Base-by-base conservation (phyloP, 2,329 filamentous ascomycete genomes). In the Fusarium xylarioides region DNA sequence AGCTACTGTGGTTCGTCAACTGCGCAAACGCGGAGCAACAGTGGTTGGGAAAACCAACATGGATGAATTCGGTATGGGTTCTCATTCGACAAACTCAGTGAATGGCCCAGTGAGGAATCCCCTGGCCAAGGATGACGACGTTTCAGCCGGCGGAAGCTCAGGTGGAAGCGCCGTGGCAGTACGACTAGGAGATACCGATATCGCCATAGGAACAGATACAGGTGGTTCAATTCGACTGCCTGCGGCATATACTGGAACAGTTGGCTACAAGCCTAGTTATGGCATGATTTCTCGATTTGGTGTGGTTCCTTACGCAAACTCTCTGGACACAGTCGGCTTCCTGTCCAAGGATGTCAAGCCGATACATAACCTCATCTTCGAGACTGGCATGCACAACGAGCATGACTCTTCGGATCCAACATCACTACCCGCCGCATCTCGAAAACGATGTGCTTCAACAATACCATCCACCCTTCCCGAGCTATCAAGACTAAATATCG, bases 1-100 rank as follows among this genome's bases (percentile, higher is more conserved):
- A 79, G 94, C 95, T 23, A 95, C 93, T 14, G 91, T 98, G 23
- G 90, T 97, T 38, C 83, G 86, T 57, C 88, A 91, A 76, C 86
- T 98, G 38, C 87, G 88, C 63, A 80, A 84, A 34, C 86, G 88
- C 10, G 92, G 92, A 46, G 91, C 90, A 11, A 81, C 87, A 11
- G 81, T 95, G 4, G 86, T 91, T 4, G 92, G 92, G 11, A 97
- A 97, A 82, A 95, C 94, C 5, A 97, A 97, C 80, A 91, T 98
- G 86, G 96, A 98, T 82, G 96, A 97, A 80, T 97, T 97, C 80
- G 95, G 95, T 34, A 97, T 97, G 95, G 95, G 95, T 5, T 97
- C 94, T 14, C 92, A 97, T 76, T 95, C 94, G 4, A 84, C 84
- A 57, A 91, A 91, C 77, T 95, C 94, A 2, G 83, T 86, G 61